Base-by-base conservation (phyloP, 1,139 yeast genomes). In the Yamadazyma blattariae region DNA sequence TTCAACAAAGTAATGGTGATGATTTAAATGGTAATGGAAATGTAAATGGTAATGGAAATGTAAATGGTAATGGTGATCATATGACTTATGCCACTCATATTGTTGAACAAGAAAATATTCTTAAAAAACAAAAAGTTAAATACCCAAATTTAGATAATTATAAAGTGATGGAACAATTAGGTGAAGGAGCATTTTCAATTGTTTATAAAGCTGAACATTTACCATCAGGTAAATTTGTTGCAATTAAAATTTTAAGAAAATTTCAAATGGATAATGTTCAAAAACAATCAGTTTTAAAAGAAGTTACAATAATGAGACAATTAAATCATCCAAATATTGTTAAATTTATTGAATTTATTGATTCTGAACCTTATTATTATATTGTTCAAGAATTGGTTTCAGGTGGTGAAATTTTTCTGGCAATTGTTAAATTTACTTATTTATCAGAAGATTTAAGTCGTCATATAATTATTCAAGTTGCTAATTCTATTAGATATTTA, bases 131-230 rank as follows among this genome's bases (percentile, higher is more conserved):
- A 57, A 48, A 71, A 30, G 48, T 70, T 15, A 56, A 63, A 33
- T 79, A 75, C 45, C 77, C 74, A 4, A 58, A 59, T 29, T 57
- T 69, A 38, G 64, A 67, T 5, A 58, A 63, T 40, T 87, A 85
- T 51, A 66, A 67, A 32, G 70, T 80, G 21, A 59, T 78, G 30
- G 81, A 79, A 35, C 81, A 82, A 52, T 71, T 88, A 39, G 96
- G 97, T 2, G 95, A 90, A 57, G 98, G 98, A 7, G 94, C 98
- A 0, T 92, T 92, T 58, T 89, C 94, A 14, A 81, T 85, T 32
- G 96, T 88, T 2, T 80, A 81, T 56, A 83, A 83, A 51, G 97
- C 96, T 5, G 54, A 54, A 29, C 72, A 76, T 42, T 44, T 64
- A 10, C 48, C 52, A 2, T 45, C 65, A 2, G 56, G 74, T 13